phyloP scores from a whole-genome alignment of 2,329 filamentous ascomycete species.

The Pseudofabraea citricarpa region DNA sequence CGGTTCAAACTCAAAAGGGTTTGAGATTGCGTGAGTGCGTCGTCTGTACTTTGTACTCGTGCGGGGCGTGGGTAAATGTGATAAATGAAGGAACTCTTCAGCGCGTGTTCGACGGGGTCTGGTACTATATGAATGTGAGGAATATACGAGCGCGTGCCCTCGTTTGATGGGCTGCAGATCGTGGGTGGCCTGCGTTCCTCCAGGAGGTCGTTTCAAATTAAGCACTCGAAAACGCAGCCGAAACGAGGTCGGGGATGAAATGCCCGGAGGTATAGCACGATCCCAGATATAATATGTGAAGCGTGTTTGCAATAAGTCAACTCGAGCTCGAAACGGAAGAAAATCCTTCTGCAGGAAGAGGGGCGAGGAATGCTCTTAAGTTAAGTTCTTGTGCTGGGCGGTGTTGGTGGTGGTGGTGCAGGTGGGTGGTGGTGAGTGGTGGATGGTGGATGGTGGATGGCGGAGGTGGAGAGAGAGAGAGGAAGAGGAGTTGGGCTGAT shows the following conservation, averaged over 20 bases:
- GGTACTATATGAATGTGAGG: not conserved
- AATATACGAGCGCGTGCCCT: constrained; percentile 1
- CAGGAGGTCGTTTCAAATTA: not conserved
- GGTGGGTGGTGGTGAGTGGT: too few relatives aligned
- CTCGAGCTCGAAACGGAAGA: not conserved
- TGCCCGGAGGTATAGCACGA: constrained; percentile 1
- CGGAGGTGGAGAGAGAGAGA: too few relatives aligned
- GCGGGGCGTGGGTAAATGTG: too few relatives aligned
- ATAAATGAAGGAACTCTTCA: not conserved
- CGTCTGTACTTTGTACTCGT: too few relatives aligned
- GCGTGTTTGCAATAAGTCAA: not conserved
- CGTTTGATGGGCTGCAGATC: constrained; percentile 1
- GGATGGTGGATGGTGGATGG: too few relatives aligned
- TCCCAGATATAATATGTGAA: not conserved
- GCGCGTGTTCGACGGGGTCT: not conserved
- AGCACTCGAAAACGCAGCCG: constrained; percentile 1
- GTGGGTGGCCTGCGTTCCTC: not conserved
- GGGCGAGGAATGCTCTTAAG: too few relatives aligned
- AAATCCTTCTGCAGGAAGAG: not conserved
- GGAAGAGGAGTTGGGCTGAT: too few relatives aligned
- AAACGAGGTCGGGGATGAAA: not conserved
- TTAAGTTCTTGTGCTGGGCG: too few relatives aligned
- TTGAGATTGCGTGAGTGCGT: too few relatives aligned
- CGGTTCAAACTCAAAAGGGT: too few relatives aligned
- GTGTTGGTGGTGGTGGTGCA: too few relatives aligned